Evolutionary conservation across 2,329 filamentous ascomycete species (phyloP).

Genomic region (Fusarium subglutinans): DNA sequence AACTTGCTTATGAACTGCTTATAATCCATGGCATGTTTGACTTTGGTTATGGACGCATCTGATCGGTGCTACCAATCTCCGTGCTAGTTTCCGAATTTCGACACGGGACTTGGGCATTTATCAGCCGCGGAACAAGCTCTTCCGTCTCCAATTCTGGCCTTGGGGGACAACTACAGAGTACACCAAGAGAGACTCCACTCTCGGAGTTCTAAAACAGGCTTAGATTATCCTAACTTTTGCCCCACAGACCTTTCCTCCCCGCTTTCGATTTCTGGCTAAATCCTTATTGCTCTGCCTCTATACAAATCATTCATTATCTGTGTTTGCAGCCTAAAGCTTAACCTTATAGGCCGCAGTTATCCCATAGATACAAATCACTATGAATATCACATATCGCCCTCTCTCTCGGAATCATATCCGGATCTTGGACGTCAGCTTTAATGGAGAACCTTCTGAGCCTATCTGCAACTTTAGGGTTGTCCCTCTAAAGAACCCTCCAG

Average conservation of each 20-base stretch:
- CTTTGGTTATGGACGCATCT: background rate
- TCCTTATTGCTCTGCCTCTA: background rate
- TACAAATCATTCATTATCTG: no score
- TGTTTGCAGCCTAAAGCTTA: no score
- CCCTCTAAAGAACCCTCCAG: background rate
- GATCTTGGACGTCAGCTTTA: background rate
- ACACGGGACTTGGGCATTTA: background rate
- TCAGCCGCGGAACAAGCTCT: background rate
- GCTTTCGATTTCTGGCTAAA: background rate
- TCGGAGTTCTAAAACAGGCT: background rate
- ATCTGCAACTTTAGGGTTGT: background rate
- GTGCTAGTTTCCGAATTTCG: background rate
- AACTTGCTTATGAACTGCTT: background rate
- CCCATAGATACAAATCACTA: no score
- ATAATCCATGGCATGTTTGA: background rate
- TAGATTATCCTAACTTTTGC: background rate
- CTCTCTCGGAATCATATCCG: background rate
- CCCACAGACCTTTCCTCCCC: background rate
- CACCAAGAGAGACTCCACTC: background rate
- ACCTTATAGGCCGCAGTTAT: no score
- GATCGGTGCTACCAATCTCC: background rate
- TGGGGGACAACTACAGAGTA: background rate
- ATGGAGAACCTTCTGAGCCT: background rate
- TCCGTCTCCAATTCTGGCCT: background rate
- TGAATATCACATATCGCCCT: background rate